A percentile compares a stretch with the other conserved stretches of the same genome.
phyloP scores from a whole-genome alignment of 371 early-diverging fungal genomes.

The Phascolomyces articulosus region DNA sequence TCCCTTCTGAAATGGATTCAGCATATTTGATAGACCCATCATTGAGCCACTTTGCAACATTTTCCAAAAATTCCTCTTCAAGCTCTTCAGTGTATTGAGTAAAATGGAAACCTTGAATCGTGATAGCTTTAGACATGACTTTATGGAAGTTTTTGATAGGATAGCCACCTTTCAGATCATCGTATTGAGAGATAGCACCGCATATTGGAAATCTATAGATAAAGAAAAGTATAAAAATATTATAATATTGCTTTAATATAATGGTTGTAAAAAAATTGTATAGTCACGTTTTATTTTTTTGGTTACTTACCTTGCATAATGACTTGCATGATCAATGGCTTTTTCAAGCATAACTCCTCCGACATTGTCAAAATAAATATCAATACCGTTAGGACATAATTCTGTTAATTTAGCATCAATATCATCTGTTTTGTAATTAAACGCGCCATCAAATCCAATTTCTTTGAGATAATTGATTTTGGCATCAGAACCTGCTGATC shows the following conservation, averaged over 20 bases:
- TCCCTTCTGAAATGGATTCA: constrained; percentile 70
- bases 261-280: too few relatives aligned
- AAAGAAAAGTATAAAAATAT: too few relatives aligned
- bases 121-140: constrained; percentile 45
- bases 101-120: constrained; percentile 69
- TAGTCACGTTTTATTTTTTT: too few relatives aligned
- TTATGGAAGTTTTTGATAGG: constrained; percentile 35
- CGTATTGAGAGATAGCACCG: constrained; percentile 78
- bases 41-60: constrained; percentile 65
- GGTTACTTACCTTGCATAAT: constrained; percentile 39
- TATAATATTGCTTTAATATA: too few relatives aligned
- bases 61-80: constrained; percentile 56
- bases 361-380: constrained; percentile 75
- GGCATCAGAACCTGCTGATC: constrained; percentile 76
- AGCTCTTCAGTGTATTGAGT: constrained; percentile 38
- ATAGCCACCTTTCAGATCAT: constrained; percentile 32
- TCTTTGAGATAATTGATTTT: too few relatives aligned
- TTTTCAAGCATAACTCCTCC: constrained; percentile 75
- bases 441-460: constrained; percentile 75
- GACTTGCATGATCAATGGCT: constrained; percentile 56
- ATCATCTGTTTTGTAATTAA: constrained; percentile 82
- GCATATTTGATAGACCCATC: constrained; percentile 70
- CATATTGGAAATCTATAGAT: constrained; percentile 60
- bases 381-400: constrained; percentile 70
- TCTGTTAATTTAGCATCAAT: constrained; percentile 42